Base-by-base conservation (phyloP, 441 rosid species). In the Adansonia rubrostipa region DNA sequence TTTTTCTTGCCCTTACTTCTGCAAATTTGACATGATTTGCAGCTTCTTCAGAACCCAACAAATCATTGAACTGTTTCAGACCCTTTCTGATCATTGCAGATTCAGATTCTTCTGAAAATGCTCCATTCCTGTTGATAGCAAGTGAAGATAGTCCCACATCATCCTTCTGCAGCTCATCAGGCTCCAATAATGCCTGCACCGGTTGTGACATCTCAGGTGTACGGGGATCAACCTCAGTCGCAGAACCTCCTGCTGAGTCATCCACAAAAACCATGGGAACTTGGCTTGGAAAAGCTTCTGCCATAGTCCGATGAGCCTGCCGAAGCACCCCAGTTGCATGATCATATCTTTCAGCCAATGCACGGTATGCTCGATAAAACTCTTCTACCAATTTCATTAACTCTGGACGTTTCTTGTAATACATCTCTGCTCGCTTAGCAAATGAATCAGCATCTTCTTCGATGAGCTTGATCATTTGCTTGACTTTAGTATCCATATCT, bases 381-480 rank as follows among this genome's bases (percentile, higher is more conserved):
- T 96, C 99, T 85, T 96, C 99, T 6, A 96, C 98, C 90, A 97
- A 70, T 86, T 97, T 93, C 98, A 92, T 91, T 63, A 97, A 95
- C 85, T 97, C 98, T 19, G 98, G 99, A 50, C 99, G 93, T 86
- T 95, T 90, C 89, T 92, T 94, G 78, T 94, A 96, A 77, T 94
- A 96, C 99, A 97, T 93, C 77, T 97, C 99, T 33, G 99, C 99
- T 86, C 98, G 88, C 83, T 94, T 89, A 67, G 99, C 99, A 84
- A 97, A 97, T 9, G 99, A 94, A 82, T 97, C 99, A 65, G 98
- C 99, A 87, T 97, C 99, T 86, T 95, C 97, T 88, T 97, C 99
- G 17, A 95, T 88, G 80, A 97, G 93, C 85, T 89, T 97, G 85
- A 97, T 95, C 99, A 97, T 97, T 68, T 91, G 95, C 61, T 90